phyloP scores from a whole-genome alignment of 2,329 filamentous ascomycete genomes.

The Pestalotiopsis sp. region DNA sequence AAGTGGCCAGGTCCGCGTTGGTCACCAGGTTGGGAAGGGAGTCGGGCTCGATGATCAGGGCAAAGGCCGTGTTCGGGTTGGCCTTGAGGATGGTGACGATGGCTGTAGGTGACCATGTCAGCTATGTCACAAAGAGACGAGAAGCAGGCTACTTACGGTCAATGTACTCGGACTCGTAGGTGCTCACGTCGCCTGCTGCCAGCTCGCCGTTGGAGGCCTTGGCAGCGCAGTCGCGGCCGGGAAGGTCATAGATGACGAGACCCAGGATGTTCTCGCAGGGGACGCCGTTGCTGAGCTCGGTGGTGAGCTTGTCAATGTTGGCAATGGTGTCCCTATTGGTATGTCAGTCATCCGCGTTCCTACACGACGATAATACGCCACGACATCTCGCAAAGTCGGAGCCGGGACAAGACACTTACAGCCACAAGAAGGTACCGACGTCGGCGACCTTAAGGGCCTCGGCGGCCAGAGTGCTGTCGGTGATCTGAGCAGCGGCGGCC shows the following conservation, averaged over 20 bases:
- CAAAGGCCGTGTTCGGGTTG: constrained; percentile 48
- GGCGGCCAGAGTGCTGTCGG: constrained; percentile 54
- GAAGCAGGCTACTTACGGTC: constrained; percentile 36
- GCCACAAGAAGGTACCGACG: constrained; percentile 58
- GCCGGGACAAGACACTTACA: constrained; percentile 37
- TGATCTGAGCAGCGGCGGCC: constrained; percentile 27
- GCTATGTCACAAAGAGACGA: not conserved
- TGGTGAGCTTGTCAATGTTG: constrained; percentile 52
- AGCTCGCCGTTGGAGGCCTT: constrained; percentile 64
- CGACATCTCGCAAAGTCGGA: not conserved
- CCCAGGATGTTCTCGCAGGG: constrained; percentile 42
- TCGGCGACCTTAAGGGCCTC: constrained; percentile 55
- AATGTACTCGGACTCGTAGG: constrained; percentile 59
- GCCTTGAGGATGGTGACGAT: constrained; percentile 46
- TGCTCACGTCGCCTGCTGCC: constrained; percentile 49
- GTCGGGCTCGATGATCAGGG: constrained; percentile 58
- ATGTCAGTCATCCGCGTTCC: not conserved
- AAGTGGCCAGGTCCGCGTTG: constrained; percentile 55
- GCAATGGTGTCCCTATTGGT: constrained; percentile 50
- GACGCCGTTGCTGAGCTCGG: constrained; percentile 48
- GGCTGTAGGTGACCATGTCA: constrained; percentile 21
- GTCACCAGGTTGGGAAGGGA: constrained; percentile 63
- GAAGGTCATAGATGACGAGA: constrained; percentile 62
- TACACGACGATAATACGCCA: not conserved
- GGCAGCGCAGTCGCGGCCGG: constrained; percentile 62